phyloP scores from a whole-genome alignment of 1,284 basidiomycete species.

The Austroboletus niveus region DNA sequence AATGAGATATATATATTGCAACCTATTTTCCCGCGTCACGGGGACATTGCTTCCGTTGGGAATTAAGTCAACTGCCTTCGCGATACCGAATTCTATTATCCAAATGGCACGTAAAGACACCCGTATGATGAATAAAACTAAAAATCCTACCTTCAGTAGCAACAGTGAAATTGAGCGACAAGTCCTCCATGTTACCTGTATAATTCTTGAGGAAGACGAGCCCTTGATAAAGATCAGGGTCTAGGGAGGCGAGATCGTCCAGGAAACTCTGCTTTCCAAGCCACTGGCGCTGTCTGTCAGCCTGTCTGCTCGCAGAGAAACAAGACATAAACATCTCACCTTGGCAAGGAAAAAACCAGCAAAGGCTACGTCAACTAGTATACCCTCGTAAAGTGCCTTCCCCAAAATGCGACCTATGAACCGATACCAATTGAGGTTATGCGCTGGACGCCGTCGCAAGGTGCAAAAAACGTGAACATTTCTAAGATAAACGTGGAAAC shows the following conservation, averaged over 20 bases:
- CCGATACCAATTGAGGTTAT: constrained; percentile 89
- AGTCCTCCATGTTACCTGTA: constrained; percentile 82
- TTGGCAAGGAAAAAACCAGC: constrained; percentile 94
- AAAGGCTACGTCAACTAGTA: constrained; percentile 94
- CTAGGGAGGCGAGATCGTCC: constrained; percentile 89
- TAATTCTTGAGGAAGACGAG: constrained; percentile 94
- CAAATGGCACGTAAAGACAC: neutral
- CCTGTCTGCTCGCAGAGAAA: neutral
- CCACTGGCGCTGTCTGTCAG: constrained; percentile 55
- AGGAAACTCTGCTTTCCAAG: constrained; percentile 85
- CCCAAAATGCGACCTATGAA: constrained; percentile 94
- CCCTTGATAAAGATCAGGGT: constrained; percentile 90
- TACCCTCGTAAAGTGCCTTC: constrained; percentile 96
- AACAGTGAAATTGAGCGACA: constrained; percentile 92
- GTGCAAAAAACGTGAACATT: neutral
- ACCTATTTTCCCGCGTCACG: constrained; percentile 87
- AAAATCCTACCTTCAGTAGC: constrained; percentile 69
- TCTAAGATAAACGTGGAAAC: neutral
- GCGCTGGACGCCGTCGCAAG: constrained; percentile 43
- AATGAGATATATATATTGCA: constrained; percentile 89
- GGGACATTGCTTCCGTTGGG: constrained; percentile 82
- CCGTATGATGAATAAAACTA: neutral
- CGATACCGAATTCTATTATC: constrained; percentile 78
- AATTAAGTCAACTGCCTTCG: constrained; percentile 78
- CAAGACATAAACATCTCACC: constrained; percentile 38